Evolutionary conservation across 2,329 filamentous ascomycete species (phyloP).

Genomic region (Phialophora tarda): DNA sequence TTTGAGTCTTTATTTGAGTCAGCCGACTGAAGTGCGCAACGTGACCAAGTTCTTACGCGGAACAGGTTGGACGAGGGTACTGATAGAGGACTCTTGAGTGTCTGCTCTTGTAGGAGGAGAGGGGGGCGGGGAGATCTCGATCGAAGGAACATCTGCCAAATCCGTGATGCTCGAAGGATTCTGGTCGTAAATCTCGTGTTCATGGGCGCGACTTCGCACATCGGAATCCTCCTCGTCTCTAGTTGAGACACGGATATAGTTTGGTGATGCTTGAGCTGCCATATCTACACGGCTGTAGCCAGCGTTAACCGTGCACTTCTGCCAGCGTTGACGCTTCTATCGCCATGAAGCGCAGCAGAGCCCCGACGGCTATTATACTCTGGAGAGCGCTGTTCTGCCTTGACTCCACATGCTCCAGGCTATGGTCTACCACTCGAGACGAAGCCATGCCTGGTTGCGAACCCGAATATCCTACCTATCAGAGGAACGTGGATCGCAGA

Average conservation of each 20-base stretch:
- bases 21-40: neutral
- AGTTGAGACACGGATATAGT: slow-evolving; percentile 7
- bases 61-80: slow-evolving; percentile 16
- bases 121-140: slow-evolving; percentile 11
- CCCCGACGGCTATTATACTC: neutral
- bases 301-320: neutral
- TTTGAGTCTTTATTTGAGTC: slow-evolving; percentile 16
- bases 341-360: neutral
- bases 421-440: neutral
- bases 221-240: slow-evolving; percentile 11
- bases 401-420: neutral
- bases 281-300: neutral
- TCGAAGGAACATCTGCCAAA: slow-evolving; percentile 10
- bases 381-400: neutral
- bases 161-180: neutral
- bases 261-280: neutral
- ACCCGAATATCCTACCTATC: slow-evolving; percentile 7
- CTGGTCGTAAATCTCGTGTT: neutral
- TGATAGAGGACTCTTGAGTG: neutral
- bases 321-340: neutral
- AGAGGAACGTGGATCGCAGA: neutral
- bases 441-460: neutral
- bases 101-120: slow-evolving; percentile 11
- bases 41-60: slow-evolving; percentile 4
- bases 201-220: neutral